Conservation (phyloP, 1,284 basidiomycete genomes). For the Coniophora puteana region DNA sequence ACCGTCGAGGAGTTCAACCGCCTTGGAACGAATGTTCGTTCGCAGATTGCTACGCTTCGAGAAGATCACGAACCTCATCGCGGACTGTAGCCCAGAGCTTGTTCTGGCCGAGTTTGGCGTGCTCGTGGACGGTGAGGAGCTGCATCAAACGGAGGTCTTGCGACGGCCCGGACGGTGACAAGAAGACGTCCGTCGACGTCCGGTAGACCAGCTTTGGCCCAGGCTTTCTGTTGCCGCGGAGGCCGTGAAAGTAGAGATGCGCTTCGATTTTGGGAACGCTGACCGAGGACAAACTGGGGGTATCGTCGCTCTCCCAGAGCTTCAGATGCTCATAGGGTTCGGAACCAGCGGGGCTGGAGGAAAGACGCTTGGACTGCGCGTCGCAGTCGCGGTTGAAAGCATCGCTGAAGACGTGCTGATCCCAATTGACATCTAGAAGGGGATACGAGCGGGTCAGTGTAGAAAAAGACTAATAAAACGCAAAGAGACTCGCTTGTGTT, state of each 20-base stretch:
- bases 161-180: slow-evolving; percentile 30
- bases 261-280: slow-evolving; percentile 29
- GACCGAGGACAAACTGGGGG: slow-evolving; percentile 14
- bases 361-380: too few species aligned
- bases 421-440: slow-evolving; percentile 7
- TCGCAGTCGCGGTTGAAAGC: too few species aligned
- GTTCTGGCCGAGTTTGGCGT: slow-evolving; percentile 29
- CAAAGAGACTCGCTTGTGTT: slow-evolving; percentile 12
- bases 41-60: slow-evolving; percentile 23
- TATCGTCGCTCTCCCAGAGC: background rate
- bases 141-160: slow-evolving; percentile 28
- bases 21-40: slow-evolving; percentile 34
- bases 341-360: too few species aligned
- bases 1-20: slow-evolving; percentile 26
- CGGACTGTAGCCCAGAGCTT: slow-evolving; percentile 31
- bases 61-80: slow-evolving; percentile 31
- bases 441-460: slow-evolving; percentile 13
- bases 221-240: slow-evolving; percentile 21
- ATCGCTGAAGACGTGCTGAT: background rate
- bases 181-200: slow-evolving; percentile 31
- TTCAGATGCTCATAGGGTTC: too few species aligned
- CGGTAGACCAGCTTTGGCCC: slow-evolving; percentile 37
- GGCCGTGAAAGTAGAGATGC: slow-evolving; percentile 29
- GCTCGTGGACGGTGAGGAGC: slow-evolving; percentile 28
- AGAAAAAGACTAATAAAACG: slow-evolving; percentile 13